A percentile compares a stretch with the other conserved stretches of the same genome.
phyloP scores from a whole-genome alignment of 371 early-diverging fungal genomes.

The Rhizopus sp. region DNA sequence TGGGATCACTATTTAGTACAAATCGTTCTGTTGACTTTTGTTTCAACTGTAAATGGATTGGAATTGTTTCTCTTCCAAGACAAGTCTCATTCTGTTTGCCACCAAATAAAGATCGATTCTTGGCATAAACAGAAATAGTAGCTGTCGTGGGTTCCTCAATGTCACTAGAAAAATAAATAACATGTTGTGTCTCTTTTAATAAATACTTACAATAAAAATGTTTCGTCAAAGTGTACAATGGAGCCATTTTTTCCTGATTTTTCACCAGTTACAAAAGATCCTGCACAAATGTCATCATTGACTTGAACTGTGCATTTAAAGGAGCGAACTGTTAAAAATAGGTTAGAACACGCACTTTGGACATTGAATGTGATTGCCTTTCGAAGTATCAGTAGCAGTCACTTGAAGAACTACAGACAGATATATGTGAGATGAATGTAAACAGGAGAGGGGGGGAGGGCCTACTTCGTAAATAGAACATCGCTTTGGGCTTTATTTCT shows the following conservation, averaged over 20 bases:
- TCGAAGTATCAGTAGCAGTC: constrained; percentile 29
- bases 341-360: background rate
- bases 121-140: constrained; percentile 27
- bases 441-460: background rate
- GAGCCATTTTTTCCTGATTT: constrained; percentile 32
- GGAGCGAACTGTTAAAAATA: constrained; percentile 20
- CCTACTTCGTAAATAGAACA: constrained; percentile 36
- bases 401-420: constrained; percentile 25
- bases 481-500: constrained; percentile 26
- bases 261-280: constrained; percentile 23
- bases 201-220: constrained; percentile 35
- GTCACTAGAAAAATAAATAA: constrained; percentile 20
- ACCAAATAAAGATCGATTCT: constrained; percentile 10
- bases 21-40: constrained; percentile 28
- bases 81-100: constrained; percentile 19
- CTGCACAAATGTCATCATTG: constrained; percentile 28
- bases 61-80: constrained; percentile 23
- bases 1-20: constrained; percentile 18
- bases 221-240: constrained; percentile 37
- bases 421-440: background rate
- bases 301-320: constrained; percentile 31
- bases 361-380: constrained; percentile 16
- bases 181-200: background rate
- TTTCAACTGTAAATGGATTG: constrained; percentile 17
- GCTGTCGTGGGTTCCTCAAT: constrained; percentile 26